Conservation (phyloP, 169 alveolate genomes). For the Plasmodium vivax region DNA sequence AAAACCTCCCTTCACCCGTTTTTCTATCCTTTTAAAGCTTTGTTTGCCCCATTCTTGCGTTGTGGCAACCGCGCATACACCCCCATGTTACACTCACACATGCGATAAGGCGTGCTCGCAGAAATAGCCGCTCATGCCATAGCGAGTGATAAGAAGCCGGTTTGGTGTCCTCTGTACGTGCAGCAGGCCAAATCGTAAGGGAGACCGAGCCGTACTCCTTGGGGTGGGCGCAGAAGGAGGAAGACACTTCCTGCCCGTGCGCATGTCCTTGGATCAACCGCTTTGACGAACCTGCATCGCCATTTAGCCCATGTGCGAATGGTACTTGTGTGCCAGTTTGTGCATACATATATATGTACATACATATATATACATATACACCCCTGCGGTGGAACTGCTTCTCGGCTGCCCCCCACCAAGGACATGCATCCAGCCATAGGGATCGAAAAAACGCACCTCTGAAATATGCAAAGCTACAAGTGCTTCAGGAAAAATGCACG, state of each 20-base stretch:
- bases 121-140: neutral
- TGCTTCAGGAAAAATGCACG: constrained; percentile 22
- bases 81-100: neutral
- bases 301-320: neutral
- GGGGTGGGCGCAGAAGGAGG: neutral
- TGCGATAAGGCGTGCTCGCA: neutral
- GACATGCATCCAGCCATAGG: constrained; percentile 11
- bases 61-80: neutral
- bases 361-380: too few relatives aligned
- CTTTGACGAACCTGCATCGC: neutral
- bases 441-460: constrained; percentile 22
- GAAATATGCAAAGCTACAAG: constrained; percentile 66
- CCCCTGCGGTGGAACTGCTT: neutral
- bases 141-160: neutral
- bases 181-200: neutral
- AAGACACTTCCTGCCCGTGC: neutral
- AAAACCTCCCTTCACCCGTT: neutral
- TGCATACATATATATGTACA: too few relatives aligned
- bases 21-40: neutral
- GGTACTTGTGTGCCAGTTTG: neutral
- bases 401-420: neutral
- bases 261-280: neutral
- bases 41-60: neutral
- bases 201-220: neutral
- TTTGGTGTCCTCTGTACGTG: neutral